phyloP scores from a whole-genome alignment of 768 basidiomycete species.

The Calocybe gangraenosa region DNA sequence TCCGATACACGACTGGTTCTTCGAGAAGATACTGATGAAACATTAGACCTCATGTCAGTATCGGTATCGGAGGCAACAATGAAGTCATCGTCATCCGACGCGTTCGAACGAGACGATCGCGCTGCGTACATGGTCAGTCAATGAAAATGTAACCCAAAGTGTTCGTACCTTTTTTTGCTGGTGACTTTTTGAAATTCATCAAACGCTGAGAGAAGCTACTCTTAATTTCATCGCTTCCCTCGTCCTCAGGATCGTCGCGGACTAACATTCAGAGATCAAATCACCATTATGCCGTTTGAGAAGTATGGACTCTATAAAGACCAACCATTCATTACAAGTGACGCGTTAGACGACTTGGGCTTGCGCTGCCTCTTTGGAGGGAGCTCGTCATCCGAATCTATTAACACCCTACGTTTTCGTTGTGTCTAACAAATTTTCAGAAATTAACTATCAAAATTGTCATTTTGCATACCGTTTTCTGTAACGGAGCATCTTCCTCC shows the following conservation, averaged over 20 bases:
- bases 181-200: constrained; percentile 63
- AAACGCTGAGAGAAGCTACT: constrained; percentile 56
- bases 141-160: neutral
- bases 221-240: constrained; percentile 34
- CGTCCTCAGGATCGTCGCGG: constrained; percentile 53
- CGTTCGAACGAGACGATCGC: constrained; percentile 33
- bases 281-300: constrained; percentile 3
- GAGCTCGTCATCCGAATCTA: constrained; percentile 64
- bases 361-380: constrained; percentile 21
- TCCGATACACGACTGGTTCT: constrained; percentile 31
- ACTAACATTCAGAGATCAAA: constrained; percentile 35
- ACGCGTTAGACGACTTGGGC: constrained; percentile 28
- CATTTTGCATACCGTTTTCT: constrained; percentile 10
- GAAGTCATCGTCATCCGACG: constrained; percentile 66
- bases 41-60: constrained; percentile 44
- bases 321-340: constrained; percentile 34
- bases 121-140: constrained; percentile 23
- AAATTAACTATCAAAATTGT: constrained; percentile 1
- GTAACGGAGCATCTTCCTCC: constrained; percentile 33
- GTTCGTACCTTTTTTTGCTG: constrained; percentile 46
- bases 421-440: constrained; percentile 24
- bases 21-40: constrained; percentile 43
- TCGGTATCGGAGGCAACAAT: constrained; percentile 66
- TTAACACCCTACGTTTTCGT: constrained; percentile 65
- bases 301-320: neutral